Conservation (phyloP, 192 early-diverging fungal species). For the Endogone sp. region DNA sequence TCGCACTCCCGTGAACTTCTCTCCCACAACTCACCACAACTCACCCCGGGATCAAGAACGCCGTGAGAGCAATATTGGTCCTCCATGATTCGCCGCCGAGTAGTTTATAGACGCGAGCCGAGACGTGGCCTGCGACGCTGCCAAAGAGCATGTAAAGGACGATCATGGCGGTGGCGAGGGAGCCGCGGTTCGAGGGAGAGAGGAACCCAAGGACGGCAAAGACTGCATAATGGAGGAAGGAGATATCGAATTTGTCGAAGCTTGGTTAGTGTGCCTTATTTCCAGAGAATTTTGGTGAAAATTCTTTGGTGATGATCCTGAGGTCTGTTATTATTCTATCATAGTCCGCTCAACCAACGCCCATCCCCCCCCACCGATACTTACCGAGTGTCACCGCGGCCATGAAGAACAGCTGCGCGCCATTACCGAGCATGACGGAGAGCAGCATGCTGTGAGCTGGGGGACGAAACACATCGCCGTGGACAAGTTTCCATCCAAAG, state of each 20-base stretch:
- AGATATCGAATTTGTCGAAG: too few relatives aligned
- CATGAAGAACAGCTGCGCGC: constrained; percentile 76
- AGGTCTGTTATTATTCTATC: too few relatives aligned
- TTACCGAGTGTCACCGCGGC: constrained; percentile 57
- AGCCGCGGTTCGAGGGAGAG: constrained; percentile 87
- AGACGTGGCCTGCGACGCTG: constrained; percentile 83
- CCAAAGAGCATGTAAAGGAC: constrained; percentile 90
- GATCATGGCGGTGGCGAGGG: constrained; percentile 88
- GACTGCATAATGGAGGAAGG: constrained; percentile 28
- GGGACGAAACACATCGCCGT: constrained; percentile 96
- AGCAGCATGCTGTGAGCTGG: constrained; percentile 72
- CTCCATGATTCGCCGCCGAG: constrained; percentile 88
- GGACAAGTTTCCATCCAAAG: constrained; percentile 97
- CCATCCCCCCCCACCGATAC: not conserved
- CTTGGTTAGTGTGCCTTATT: too few relatives aligned
- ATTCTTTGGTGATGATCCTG: not conserved
- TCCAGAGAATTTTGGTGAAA: constrained; percentile 1
- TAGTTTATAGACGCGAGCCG: constrained; percentile 91
- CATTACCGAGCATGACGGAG: constrained; percentile 80
- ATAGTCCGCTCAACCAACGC: too few relatives aligned
- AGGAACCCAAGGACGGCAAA: constrained; percentile 97
- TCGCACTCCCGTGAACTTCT: not conserved
- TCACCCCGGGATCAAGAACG: constrained; percentile 78
- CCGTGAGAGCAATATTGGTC: constrained; percentile 75
- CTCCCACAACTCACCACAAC: not conserved